Evolutionary conservation across 2,329 filamentous ascomycete species (phyloP), one percentile per base, ranked within the genome.

Genomic region (Aureobasidium sp.): DNA sequence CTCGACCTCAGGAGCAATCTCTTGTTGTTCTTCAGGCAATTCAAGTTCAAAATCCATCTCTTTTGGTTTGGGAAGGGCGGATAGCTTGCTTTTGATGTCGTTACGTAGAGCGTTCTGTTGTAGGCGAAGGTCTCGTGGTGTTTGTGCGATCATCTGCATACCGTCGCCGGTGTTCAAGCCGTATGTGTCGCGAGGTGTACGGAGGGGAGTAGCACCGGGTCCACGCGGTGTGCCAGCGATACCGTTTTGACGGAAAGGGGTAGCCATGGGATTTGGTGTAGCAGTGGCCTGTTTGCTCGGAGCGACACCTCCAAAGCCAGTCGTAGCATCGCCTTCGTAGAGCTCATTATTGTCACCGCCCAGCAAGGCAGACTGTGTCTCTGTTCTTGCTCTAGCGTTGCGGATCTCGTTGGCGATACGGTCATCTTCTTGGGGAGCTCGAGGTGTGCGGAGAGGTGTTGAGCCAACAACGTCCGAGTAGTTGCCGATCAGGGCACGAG

Each of bases 181-280:
- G 69, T 97, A 90, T 33, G 81, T 91, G 71, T 99, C 94, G 63
- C 94, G 85, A 11, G 93, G 93, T 9, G 92, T 97, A 63, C 89
- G 85, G 77, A 96, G 78, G 0, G 93, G 91, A 0, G 93, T 96
- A 63, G 91, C 87, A 19, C 90, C 90, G 53, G 86, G 82, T 60
- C 81, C 77, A 35, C 75, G 74, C 69, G 82, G 75, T 5, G 85
- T 84, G 29, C 90, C 95, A 14, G 87, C 85, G 9, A 68, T 66
- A 44, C 76, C 76, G 27, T 78, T 82, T 64, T 85, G 79, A 60
- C 89, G 83, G 66, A 96, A 82, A 0, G 94, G 94, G 0, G 94
- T 99, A 0, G 94, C 92, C 79, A 99, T 82, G 0, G 94, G 94
- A 71, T 99, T 99, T 0, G 94, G 94, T 0, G 94, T 99, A n/a